These are phyloP conservation scores for Candida qinlingensis DNA, from an alignment of 805 yeast genomes.

Conservation along the genomic window DNA sequence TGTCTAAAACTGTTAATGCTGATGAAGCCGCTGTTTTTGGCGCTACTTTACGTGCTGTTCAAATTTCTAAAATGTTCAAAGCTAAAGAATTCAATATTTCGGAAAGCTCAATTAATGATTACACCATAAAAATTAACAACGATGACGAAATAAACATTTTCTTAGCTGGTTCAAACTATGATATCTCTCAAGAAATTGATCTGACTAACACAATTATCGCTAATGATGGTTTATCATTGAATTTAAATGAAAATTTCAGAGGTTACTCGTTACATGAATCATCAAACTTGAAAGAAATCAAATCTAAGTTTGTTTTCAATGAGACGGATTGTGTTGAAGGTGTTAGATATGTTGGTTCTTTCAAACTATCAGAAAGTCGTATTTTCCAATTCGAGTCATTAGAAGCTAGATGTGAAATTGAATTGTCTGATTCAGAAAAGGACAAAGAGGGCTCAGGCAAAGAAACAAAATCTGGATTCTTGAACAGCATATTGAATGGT, in stretches of 20 bases:
- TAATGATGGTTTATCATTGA: conserved; percentile 29
- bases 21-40: conserved; percentile 95
- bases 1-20: conserved; percentile 85
- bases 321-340: conserved; percentile 34
- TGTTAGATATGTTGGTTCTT: conserved; percentile 34
- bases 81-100: conserved; percentile 54
- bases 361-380: conserved; percentile 43
- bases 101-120: conserved; percentile 51
- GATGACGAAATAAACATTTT: conserved; percentile 35
- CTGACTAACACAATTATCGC: conserved; percentile 29
- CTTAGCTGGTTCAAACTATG: conserved; percentile 39
- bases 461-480: conserved; percentile 10
- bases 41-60: conserved; percentile 77
- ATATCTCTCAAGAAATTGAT: conserved; percentile 30
- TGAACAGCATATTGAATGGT: conserved; percentile 16
- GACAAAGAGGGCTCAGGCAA: conserved; percentile 5
- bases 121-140: conserved; percentile 30
- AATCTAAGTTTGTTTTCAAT: conserved; percentile 29
- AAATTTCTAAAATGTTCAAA: conserved; percentile 62
- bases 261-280: conserved; percentile 23
- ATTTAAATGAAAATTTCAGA: conserved; percentile 28
- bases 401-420: conserved; percentile 37
- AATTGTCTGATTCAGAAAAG: conserved; percentile 1
- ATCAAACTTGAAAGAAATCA: conserved; percentile 5
- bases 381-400: conserved; percentile 42